Evolutionary conservation across 805 yeast genomes (phyloP).

Genomic region (Wickerhamiella domercqiae): DNA sequence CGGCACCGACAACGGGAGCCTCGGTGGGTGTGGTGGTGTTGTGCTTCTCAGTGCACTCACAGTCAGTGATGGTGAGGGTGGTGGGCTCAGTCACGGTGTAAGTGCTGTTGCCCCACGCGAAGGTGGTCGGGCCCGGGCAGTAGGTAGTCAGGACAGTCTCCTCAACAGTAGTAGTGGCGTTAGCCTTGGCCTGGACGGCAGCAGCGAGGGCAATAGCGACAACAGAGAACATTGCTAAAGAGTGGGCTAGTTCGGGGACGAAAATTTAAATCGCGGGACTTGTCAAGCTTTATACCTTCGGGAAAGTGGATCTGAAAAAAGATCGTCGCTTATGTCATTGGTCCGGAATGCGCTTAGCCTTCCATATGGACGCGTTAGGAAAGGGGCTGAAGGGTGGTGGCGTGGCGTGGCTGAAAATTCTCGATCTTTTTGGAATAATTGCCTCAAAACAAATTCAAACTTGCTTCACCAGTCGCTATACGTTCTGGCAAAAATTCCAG

Average conservation of each 20-base stretch:
- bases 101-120: conserved; percentile 45
- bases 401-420: too few relatives aligned
- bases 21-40: conserved; percentile 4
- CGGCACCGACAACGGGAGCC: conserved; percentile 2
- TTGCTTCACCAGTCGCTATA: too few relatives aligned
- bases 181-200: neutral
- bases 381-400: too few relatives aligned
- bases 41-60: conserved; percentile 5
- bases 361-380: too few relatives aligned
- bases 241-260: neutral
- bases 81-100: conserved; percentile 57
- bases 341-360: too few relatives aligned
- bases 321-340: too few relatives aligned
- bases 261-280: too few relatives aligned
- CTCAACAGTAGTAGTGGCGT: conserved; percentile 6
- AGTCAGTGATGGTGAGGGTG: conserved; percentile 52
- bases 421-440: too few relatives aligned
- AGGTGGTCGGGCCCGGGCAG: conserved; percentile 51
- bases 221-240: neutral
- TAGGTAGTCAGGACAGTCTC: conserved; percentile 24
- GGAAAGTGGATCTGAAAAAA: too few relatives aligned
- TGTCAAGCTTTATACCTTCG: too few relatives aligned
- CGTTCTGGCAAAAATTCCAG: too few relatives aligned
- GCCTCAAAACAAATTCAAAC: too few relatives aligned
- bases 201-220: conserved; percentile 1